Conservation (phyloP, 331 rosid species). For the Pyrus hybrid region DNA sequence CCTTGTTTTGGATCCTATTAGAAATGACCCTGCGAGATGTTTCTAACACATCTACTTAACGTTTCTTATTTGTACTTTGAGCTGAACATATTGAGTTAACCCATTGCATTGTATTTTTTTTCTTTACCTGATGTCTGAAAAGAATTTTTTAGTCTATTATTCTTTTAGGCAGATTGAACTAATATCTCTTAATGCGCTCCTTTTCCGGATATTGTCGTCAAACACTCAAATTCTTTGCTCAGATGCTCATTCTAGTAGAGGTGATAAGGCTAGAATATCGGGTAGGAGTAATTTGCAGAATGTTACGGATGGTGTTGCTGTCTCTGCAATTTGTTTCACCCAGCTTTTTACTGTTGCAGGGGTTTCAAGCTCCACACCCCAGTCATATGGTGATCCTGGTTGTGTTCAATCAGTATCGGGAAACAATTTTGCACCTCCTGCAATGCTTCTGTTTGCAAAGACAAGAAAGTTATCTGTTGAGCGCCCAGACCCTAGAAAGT, state of each 20-base stretch:
- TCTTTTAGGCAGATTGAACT: constrained; percentile 4
- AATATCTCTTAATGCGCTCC: constrained; percentile 4
- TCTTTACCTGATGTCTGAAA: background rate
- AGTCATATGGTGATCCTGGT: constrained; percentile 33
- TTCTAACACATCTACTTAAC: background rate
- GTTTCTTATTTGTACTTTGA: background rate
- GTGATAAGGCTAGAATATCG: constrained; percentile 27
- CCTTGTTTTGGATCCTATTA: background rate
- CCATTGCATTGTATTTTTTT: background rate
- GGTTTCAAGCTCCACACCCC: constrained; percentile 30
- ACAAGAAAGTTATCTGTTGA: constrained; percentile 45
- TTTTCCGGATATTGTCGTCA: constrained; percentile 11
- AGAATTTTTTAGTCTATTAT: background rate
- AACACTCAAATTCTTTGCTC: constrained; percentile 21
- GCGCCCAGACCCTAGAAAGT: constrained; percentile 47
- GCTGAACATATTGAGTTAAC: background rate
- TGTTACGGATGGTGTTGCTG: constrained; percentile 5
- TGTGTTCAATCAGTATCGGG: constrained; percentile 37
- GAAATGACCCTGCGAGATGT: background rate
- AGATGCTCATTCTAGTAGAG: constrained; percentile 49
- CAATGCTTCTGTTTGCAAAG: constrained; percentile 34
- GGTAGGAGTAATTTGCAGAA: constrained; percentile 22
- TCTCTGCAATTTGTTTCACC: constrained; percentile 22
- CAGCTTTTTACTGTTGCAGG: constrained; percentile 39
- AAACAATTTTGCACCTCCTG: constrained; percentile 29